These are phyloP conservation scores for Carex pumila DNA, from an alignment of 176 grass and related monocot species.

Conservation along the genomic window DNA sequence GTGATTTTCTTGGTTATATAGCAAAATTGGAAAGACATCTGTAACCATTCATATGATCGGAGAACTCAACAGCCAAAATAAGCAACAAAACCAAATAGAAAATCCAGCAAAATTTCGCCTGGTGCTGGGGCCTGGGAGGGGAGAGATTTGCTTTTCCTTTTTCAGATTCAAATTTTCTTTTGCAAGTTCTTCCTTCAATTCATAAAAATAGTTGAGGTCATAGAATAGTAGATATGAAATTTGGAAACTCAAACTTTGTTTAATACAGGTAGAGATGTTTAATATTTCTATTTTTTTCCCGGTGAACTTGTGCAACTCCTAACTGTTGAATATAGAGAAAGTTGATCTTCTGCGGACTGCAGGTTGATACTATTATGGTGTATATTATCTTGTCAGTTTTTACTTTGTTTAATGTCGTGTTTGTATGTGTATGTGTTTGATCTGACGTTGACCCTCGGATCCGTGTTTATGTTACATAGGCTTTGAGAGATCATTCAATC, in stretches of 20 bases:
- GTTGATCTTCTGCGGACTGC: neutral
- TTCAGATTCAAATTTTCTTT: neutral
- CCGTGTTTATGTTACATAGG: neutral
- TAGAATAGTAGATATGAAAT: neutral
- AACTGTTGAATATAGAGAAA: neutral
- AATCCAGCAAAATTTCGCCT: neutral
- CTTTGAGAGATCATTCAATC: neutral
- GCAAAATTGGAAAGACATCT: neutral
- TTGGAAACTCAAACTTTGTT: neutral
- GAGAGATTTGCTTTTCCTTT: neutral
- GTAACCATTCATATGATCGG: conserved; percentile 1
- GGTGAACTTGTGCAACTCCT: neutral
- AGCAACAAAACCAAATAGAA: neutral
- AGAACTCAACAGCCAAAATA: neutral
- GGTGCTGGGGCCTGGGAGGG: neutral
- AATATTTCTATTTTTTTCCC: neutral
- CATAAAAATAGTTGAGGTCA: neutral
- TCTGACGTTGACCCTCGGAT: neutral
- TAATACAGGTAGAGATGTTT: neutral
- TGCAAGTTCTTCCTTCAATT: neutral
- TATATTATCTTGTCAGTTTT: neutral
- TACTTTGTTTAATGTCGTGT: too few species aligned
- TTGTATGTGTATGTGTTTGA: too few species aligned
- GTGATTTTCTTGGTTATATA: conserved; percentile 2
- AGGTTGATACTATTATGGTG: neutral